Base-by-base conservation (phyloP, 2,329 filamentous ascomycete species). In the Arthroderma uncinatum region DNA sequence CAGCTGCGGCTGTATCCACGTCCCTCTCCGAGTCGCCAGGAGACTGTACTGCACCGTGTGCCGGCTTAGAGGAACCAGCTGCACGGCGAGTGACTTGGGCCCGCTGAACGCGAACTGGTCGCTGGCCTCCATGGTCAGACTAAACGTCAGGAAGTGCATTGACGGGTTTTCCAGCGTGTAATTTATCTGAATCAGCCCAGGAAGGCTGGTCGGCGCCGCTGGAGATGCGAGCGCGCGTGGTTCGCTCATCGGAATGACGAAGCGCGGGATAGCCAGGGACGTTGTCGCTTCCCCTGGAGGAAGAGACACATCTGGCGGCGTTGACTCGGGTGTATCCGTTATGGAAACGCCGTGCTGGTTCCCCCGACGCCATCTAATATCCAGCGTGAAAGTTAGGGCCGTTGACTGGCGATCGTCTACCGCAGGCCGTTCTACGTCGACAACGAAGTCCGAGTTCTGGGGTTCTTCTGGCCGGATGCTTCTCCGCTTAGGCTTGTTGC, bases 61-160 rank as follows among this genome's bases (percentile, higher is more conserved):
- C 59, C 91, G 77, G 59, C 88, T 91, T 61, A 95, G 76, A 0
- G 93, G 93, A 48, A 95, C 79, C 42, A 97, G 74, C 66, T 93
- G 89, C 55, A 96, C 64, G 1, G 85, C 86, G 10, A 83, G 84
- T 62, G 86, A 79, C 74, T 97, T 97, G 1, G 88, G 78, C 0
- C 93, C 93, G 6, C 88, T 90, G 71, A 98, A 97, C 0, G 90
- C 92, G 71, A 97, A 97, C 55, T 89, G 82, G 62, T 95, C 89
- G 68, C 83, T 92, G 2, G 90, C 87, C 64, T 98, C 92, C 90
- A 98, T 95, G 25, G 79, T 83, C 53, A 97, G 72, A 30, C 88
- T 90, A 72, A 98, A 98, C 0, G 91, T 95, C 53, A 98, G 80
- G 72, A 95, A 94, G 70, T 98, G 93, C 69, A 84, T 86, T 0